These are phyloP conservation scores for Paragyromitra xinjiangensis DNA, from an alignment of 495 filamentous ascomycete genomes.

Conservation along the genomic window DNA sequence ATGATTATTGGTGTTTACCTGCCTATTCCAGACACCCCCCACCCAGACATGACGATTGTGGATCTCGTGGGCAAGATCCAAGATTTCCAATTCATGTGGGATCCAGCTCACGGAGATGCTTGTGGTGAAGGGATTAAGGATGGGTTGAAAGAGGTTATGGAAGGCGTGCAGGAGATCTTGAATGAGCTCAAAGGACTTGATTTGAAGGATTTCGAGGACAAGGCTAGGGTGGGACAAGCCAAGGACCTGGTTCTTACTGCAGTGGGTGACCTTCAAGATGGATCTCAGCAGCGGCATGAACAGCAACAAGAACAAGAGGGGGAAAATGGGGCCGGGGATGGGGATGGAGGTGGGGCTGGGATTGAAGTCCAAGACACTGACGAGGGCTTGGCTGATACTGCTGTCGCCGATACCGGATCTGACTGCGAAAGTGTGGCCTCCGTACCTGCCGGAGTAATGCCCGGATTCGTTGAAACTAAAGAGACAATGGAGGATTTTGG, in stretches of 20 bases:
- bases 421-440: neutral
- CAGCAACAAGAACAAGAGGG: neutral
- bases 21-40: slow-evolving; percentile 33
- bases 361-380: neutral
- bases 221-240: neutral
- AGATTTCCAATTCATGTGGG: slow-evolving; percentile 28
- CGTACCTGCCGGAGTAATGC: slow-evolving; percentile 16
- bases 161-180: slow-evolving; percentile 10
- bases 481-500: slow-evolving; percentile 23
- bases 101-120: slow-evolving; percentile 10
- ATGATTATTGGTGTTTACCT: slow-evolving; percentile 44
- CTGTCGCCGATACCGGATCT: neutral
- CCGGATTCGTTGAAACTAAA: slow-evolving; percentile 17
- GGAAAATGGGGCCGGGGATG: neutral
- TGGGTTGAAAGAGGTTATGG: neutral
- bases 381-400: neutral
- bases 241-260: slow-evolving; percentile 6
- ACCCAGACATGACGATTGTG: slow-evolving; percentile 31
- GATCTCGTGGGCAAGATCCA: slow-evolving; percentile 10
- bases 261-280: slow-evolving; percentile 9
- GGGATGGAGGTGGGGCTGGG: neutral
- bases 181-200: slow-evolving; percentile 17
- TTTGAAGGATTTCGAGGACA: slow-evolving; percentile 4
- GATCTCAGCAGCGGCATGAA: neutral
- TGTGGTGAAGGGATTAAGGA: slow-evolving; percentile 20